Evolutionary conservation across 225 moss, liverwort and hornwort species (phyloP), one percentile per base, ranked within the genome.

Genomic region (Thuidium tamariscinum): DNA sequence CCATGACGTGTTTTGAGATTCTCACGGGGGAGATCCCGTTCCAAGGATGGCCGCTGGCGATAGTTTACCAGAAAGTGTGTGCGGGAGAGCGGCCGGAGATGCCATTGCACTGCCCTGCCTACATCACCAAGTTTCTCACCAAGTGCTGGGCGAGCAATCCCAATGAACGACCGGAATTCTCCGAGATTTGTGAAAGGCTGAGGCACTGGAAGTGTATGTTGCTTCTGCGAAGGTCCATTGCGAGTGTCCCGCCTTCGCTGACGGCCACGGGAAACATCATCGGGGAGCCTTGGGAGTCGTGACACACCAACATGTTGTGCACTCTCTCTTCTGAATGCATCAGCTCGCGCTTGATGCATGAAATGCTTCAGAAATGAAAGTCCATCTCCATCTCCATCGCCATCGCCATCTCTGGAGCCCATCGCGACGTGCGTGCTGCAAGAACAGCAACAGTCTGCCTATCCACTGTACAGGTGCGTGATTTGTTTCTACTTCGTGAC

Each of bases 181-280:
- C 91, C n/a, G 91, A 93, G 86, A 93, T 93, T 66, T 93, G 93
- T 16, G 90, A 93, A 67, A 89, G 91, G 11, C 79, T 93, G 55
- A 90, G 93, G 15, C 93, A 92, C 25, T 93, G 93, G 91, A 93
- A 93, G 84, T 91, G 93, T 83, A 90, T 93, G 91, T 69, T 93
- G 72, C 93, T 93, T 61, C 87, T 93, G 19, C 91, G 93, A 46
- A 67, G 79, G 49, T 93, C 93, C 12, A 55, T 93, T 67, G 84
- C 93, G 7, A 83, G 84, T 27, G 77, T 82, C 14, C 90, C 90
- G 1, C 83, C 87, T 4, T 59, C 66, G 7, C 17, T 82, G 6
- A 80, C 69, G 27, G 72, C 85, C 82, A 83, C 87, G 36, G 93
- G 91, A 61, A 91, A 91, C 81, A 74, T 93, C 60, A 86, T 91